Base-by-base conservation (phyloP, 164 flowering plant species). In the Aristolochia contorta region DNA sequence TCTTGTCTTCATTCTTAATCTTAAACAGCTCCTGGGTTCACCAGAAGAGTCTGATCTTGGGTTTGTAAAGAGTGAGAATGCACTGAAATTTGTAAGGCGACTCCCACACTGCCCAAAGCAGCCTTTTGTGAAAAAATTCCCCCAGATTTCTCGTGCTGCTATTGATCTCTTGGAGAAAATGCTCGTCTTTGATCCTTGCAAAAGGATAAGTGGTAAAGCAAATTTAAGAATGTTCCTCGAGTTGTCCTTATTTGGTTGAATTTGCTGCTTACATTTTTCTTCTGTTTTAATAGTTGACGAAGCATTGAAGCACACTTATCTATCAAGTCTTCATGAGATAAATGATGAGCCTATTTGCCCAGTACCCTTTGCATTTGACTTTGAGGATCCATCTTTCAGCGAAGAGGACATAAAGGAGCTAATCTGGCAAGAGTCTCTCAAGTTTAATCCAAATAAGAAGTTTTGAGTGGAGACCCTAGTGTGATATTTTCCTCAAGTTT, bases 171-270 rank as follows among this genome's bases (percentile, higher is more conserved):
- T 81, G 21, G 92, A 86, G 76, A 83, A 59, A 62, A 91, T 91
- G 97, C 80, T 91, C n/a, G 89, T 86, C 18, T 93, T 93, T 66
- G 96, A 93, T 80, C 99, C 99, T 19, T 63, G 68, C 70, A 90
- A 85, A 70, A 88, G 99, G 33, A 93, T 90, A 57, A 84, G 89
- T 48, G 94, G 98, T 89, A 77, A 52, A 58, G 9, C 7, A 23
- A 63, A 7, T 37, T 24, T 47, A 51, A 43, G 19, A 43, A 41
- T 0, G 12, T 37, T 37, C 9, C 12, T 20, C 24, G 2, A 15
- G 22, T 15, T 20, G 25, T 37, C 43, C 16, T 62, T 61, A 18
- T 30, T 50, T 61, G 25, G 18, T 18, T 32, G 12, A 15, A 4
- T 15, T 6, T 10, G 16, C 27, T 21, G 16, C 22, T 33, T 9